Conservation (phyloP, 805 yeast genomes). For the Candida lessepsii region DNA sequence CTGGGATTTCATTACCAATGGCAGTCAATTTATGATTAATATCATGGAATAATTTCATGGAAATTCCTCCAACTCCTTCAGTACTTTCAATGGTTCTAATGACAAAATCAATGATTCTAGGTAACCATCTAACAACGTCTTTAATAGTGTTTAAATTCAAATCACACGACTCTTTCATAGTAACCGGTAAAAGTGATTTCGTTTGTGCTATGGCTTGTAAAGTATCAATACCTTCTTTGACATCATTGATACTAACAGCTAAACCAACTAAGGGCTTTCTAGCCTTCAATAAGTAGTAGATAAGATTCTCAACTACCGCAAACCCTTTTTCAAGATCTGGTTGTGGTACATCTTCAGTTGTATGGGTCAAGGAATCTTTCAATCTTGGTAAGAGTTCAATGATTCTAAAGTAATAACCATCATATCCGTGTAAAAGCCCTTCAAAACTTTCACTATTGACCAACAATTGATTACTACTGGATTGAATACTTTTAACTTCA, state of each 20-base stretch:
- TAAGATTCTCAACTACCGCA: constrained; percentile 70
- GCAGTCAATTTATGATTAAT: constrained; percentile 18
- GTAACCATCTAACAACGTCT: constrained; percentile 28
- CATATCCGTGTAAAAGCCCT: constrained; percentile 37
- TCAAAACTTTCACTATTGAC: constrained; percentile 51
- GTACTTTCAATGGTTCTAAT: constrained; percentile 15
- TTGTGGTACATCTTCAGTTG: constrained; percentile 73
- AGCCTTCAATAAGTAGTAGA: constrained; percentile 54
- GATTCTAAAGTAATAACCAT: constrained; percentile 60
- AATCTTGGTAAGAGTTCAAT: constrained; percentile 80
- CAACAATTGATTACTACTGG: constrained; percentile 61
- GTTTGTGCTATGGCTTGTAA: constrained; percentile 11
- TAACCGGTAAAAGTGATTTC: constrained; percentile 14
- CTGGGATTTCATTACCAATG: constrained; percentile 13
- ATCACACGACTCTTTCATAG: constrained; percentile 19
- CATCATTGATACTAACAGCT: constrained; percentile 18
- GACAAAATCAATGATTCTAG: constrained; percentile 37
- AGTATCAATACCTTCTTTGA: constrained; percentile 13
- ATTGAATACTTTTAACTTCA: constrained; percentile 62
- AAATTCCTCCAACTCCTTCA: no score
- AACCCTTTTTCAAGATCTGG: constrained; percentile 73
- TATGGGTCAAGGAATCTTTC: constrained; percentile 58
- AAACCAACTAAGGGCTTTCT: constrained; percentile 48
- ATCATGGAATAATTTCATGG: background rate
- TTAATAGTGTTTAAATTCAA: constrained; percentile 18